Evolutionary conservation across 2,329 filamentous ascomycete species (phyloP).

Genomic region (Helotiales sp.): DNA sequence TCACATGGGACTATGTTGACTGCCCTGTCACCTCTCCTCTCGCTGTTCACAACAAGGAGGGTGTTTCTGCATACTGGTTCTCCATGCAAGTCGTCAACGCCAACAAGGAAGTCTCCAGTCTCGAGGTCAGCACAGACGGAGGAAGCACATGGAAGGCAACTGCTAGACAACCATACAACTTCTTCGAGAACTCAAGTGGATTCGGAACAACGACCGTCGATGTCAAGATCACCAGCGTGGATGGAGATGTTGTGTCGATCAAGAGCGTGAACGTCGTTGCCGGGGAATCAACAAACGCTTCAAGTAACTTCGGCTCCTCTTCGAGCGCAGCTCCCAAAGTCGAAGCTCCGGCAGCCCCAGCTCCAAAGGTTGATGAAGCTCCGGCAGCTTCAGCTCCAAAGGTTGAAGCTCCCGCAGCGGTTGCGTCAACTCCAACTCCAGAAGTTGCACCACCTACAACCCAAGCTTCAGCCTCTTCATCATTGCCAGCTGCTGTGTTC

Average conservation of each 20-base stretch:
- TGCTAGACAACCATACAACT: constrained; percentile 60
- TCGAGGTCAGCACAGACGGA: constrained; percentile 66
- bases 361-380: background rate
- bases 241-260: constrained; percentile 57
- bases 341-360: background rate
- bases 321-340: background rate
- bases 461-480: background rate
- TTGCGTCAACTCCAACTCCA: background rate
- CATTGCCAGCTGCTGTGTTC: constrained; percentile 1
- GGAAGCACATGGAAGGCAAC: constrained; percentile 64
- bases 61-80: constrained; percentile 59
- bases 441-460: constrained; percentile 3
- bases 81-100: constrained; percentile 69
- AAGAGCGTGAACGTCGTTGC: constrained; percentile 52
- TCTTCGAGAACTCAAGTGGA: constrained; percentile 63
- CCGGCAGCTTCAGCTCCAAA: background rate
- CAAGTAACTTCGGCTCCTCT: constrained; percentile 35
- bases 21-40: constrained; percentile 58
- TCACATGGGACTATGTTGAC: constrained; percentile 55
- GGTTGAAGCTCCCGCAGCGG: background rate
- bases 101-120: constrained; percentile 58
- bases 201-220: constrained; percentile 60
- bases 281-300: constrained; percentile 30
- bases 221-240: constrained; percentile 59
- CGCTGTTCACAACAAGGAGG: constrained; percentile 57